These are phyloP conservation scores for Quercus variabilis DNA, from an alignment of 306 rosid species.

Conservation along the genomic window DNA sequence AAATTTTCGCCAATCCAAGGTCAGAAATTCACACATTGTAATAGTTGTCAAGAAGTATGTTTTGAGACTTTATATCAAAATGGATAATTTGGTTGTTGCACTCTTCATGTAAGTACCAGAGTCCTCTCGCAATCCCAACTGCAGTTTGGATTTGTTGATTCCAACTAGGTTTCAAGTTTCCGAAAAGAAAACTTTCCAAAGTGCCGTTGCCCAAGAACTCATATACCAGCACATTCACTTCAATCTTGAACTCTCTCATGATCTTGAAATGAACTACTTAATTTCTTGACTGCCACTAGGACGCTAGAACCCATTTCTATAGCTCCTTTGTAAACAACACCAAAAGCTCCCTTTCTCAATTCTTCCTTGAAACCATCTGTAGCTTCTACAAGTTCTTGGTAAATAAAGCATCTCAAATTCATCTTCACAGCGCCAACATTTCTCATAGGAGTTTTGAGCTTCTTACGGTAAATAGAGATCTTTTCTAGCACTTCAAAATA, in stretches of 20 bases:
- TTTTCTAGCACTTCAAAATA: no score
- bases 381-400: no score
- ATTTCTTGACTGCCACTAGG: no score
- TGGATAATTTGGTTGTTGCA: slow-evolving; percentile 21
- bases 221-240: slow-evolving; percentile 4
- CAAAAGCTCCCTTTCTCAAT: no score
- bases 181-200: slow-evolving; percentile 26
- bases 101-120: slow-evolving; percentile 26
- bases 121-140: slow-evolving; percentile 22
- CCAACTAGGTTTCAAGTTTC: slow-evolving; percentile 5
- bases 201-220: slow-evolving; percentile 23
- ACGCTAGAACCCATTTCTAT: no score
- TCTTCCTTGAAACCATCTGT: no score
- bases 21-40: slow-evolving; percentile 14
- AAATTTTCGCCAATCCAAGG: slow-evolving; percentile 30
- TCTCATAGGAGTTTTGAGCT: not conserved
- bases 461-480: not conserved
- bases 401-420: not conserved
- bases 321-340: no score
- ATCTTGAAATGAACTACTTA: no score
- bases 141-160: slow-evolving; percentile 17
- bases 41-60: slow-evolving; percentile 24
- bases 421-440: not conserved
- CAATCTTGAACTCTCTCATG: no score
- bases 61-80: slow-evolving; percentile 37